Evolutionary conservation across 345 rosid species (phyloP).

Genomic region (Pugionium cornutum): DNA sequence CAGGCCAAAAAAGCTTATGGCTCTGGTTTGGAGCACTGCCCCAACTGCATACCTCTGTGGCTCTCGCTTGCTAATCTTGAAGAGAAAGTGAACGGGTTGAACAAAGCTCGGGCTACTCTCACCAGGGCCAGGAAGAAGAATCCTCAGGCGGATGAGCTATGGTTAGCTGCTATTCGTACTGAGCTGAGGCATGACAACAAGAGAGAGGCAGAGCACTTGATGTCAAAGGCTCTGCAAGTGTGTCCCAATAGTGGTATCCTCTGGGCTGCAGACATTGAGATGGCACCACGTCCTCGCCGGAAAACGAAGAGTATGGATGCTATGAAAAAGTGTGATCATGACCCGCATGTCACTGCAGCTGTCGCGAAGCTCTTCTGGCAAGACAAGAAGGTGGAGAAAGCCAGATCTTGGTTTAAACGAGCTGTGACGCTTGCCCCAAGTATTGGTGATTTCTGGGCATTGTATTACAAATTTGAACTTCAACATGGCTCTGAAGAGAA

Average conservation of each 20-base stretch:
- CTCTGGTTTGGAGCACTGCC: constrained; percentile 67
- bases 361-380: constrained; percentile 89
- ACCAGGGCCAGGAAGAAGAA: constrained; percentile 80
- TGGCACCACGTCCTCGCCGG: constrained; percentile 79
- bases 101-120: constrained; percentile 84
- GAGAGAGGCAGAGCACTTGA: constrained; percentile 76
- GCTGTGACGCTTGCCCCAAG: constrained; percentile 85
- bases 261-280: constrained; percentile 88
- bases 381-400: constrained; percentile 89
- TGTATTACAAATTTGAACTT: constrained; percentile 82
- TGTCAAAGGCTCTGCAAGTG: constrained; percentile 95
- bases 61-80: constrained; percentile 74
- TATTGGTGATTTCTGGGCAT: constrained; percentile 89
- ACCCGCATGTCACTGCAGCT: constrained; percentile 84
- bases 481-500: constrained; percentile 78
- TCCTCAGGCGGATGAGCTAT: constrained; percentile 72
- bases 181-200: constrained; percentile 76
- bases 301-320: constrained; percentile 77
- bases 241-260: constrained; percentile 86
- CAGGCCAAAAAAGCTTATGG: constrained; percentile 71
- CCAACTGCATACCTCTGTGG: constrained; percentile 71
- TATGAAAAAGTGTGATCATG: constrained; percentile 72
- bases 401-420: constrained; percentile 73
- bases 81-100: constrained; percentile 70
- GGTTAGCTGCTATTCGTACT: constrained; percentile 90